Percentiles rank a stretch among this genome's conserved stretches.
These are phyloP conservation scores for Fusarium setosum DNA, from an alignment of 2,329 filamentous ascomycete species.

Conservation along the genomic window DNA sequence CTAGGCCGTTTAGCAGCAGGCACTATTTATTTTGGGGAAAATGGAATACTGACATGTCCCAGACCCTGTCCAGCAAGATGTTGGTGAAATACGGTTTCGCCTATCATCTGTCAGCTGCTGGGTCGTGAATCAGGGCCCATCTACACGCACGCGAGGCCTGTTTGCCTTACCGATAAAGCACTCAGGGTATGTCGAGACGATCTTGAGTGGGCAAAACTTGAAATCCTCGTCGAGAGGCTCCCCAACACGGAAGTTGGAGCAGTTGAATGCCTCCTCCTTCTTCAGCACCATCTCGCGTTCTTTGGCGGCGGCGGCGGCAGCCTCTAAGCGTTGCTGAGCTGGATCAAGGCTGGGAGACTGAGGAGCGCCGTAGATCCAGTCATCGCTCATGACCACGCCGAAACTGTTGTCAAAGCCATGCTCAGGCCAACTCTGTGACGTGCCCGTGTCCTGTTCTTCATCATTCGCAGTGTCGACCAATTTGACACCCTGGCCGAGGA, in stretches of 20 bases:
- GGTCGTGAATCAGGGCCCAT: background rate
- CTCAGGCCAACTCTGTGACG: background rate
- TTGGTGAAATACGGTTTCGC: conserved; percentile 64
- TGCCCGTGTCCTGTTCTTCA: background rate
- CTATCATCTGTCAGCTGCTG: conserved; percentile 44
- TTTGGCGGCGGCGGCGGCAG: conserved; percentile 3
- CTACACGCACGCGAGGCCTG: conserved; percentile 55
- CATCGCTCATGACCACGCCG: conserved; percentile 12
- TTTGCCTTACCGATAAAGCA: conserved; percentile 68
- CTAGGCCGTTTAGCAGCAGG: conserved; percentile 52
- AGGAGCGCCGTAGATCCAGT: background rate
- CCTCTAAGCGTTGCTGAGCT: background rate
- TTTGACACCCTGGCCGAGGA: conserved; percentile 36
- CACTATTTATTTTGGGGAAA: background rate
- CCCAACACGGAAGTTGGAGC: conserved; percentile 37
- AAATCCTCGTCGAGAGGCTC: conserved; percentile 40
- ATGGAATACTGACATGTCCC: conserved; percentile 76
- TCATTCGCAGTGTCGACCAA: conserved; percentile 19
- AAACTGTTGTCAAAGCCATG: background rate
- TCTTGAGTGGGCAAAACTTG: conserved; percentile 62
- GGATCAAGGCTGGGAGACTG: background rate
- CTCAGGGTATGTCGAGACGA: conserved; percentile 68
- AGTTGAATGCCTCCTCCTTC: conserved; percentile 36
- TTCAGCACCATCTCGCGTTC: conserved; percentile 10
- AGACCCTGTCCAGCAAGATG: conserved; percentile 70